These are phyloP conservation scores for Besnoitia besnoiti DNA, from an alignment of 169 alveolate species.

Conservation along the genomic window DNA sequence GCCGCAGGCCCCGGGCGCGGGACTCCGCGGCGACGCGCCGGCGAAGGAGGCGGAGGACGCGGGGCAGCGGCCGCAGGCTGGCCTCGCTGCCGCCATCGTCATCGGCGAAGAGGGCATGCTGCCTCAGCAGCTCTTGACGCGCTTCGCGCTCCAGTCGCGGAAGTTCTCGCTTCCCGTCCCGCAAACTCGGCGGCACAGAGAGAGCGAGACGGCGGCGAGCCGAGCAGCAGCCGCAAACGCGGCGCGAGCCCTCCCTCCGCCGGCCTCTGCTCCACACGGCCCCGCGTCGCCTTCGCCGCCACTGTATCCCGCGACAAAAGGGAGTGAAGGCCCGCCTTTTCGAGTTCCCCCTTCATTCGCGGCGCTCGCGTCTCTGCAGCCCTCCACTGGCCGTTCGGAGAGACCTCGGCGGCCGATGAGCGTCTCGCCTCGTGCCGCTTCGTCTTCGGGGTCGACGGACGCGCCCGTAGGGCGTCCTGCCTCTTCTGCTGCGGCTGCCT, in stretches of 20 bases:
- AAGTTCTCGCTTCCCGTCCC: not conserved
- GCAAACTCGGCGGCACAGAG: not conserved
- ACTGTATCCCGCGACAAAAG: no score
- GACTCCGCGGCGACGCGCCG: not conserved
- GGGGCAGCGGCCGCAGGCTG: not conserved
- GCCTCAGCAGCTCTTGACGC: not conserved
- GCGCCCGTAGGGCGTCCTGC: not conserved
- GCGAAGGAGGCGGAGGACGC: not conserved
- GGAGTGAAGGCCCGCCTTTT: no score
- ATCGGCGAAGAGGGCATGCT: not conserved
- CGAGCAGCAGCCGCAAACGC: not conserved
- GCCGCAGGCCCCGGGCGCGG: no score
- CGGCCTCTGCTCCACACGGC: not conserved
- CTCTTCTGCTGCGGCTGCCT: not conserved
- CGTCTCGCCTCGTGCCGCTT: not conserved
- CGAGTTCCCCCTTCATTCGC: not conserved
- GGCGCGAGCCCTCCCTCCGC: not conserved
- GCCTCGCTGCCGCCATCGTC: not conserved
- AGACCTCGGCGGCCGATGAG: no score
- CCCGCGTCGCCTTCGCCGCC: not conserved
- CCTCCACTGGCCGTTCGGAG: not conserved
- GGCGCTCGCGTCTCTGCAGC: not conserved
- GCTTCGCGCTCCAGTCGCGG: not conserved
- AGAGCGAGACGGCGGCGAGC: not conserved
- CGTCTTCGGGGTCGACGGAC: not conserved